These are phyloP conservation scores for Ceratocystis albifundus DNA, from an alignment of 2,329 filamentous ascomycete genomes.

Conservation along the genomic window DNA sequence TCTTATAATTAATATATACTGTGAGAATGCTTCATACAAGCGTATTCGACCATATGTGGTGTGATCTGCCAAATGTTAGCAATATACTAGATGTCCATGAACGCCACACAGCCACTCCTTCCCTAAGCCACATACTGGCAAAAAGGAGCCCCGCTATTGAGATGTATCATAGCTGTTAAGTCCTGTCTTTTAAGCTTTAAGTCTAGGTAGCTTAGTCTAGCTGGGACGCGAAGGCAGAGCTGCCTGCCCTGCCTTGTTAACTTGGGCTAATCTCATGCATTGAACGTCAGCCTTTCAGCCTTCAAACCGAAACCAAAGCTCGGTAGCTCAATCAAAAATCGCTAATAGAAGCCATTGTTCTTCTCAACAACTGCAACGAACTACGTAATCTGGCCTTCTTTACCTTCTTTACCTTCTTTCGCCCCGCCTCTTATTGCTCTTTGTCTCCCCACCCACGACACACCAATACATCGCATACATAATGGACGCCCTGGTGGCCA, in stretches of 20 bases:
- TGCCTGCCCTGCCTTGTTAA: constrained; percentile 11
- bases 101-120: background rate
- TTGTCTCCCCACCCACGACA: background rate
- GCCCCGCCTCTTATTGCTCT: constrained; percentile 13
- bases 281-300: constrained; percentile 15
- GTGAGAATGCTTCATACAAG: background rate
- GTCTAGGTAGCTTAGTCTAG: background rate
- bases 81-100: no score
- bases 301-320: background rate
- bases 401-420: constrained; percentile 6
- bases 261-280: background rate
- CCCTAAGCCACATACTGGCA: background rate
- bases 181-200: background rate
- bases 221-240: constrained; percentile 14
- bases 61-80: background rate
- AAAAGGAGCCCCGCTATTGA: background rate
- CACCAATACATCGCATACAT: constrained; percentile 25
- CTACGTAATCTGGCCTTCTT: background rate
- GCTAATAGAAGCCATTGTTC: background rate
- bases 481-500: constrained; percentile 90
- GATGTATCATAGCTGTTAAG: background rate
- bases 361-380: background rate
- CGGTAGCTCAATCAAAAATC: background rate
- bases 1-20: background rate
- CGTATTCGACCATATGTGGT: background rate